Evolutionary conservation across 345 rosid genomes (phyloP).

Genomic region (Eutrema yunnanense): DNA sequence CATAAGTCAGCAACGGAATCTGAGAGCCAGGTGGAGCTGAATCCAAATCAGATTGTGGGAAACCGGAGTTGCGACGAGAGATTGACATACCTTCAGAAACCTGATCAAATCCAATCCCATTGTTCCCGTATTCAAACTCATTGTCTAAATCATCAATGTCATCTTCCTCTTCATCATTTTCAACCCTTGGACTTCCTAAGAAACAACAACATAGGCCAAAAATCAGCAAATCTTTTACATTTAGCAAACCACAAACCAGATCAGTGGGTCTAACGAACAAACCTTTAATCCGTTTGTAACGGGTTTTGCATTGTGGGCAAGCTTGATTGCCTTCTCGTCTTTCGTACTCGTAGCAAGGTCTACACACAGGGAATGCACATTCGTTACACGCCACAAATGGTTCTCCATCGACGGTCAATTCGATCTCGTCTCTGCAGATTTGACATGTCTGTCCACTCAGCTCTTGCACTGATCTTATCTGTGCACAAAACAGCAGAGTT

Average conservation of each 20-base stretch:
- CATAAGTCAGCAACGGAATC: slow-evolving; percentile 86
- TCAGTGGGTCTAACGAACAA: background rate
- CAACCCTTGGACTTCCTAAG: slow-evolving; percentile 95
- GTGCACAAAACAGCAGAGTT: slow-evolving; percentile 28
- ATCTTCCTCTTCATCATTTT: slow-evolving; percentile 97
- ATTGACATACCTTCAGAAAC: slow-evolving; percentile 53
- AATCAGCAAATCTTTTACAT: background rate
- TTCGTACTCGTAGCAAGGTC: slow-evolving; percentile 95
- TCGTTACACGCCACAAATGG: slow-evolving; percentile 96
- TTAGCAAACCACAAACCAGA: background rate
- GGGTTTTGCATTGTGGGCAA: slow-evolving; percentile 97
- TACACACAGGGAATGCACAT: slow-evolving; percentile 97
- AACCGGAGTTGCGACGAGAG: slow-evolving; percentile 55
- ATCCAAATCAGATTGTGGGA: slow-evolving; percentile 57
- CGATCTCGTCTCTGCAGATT: slow-evolving; percentile 91
- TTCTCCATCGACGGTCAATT: slow-evolving; percentile 74
- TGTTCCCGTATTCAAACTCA: slow-evolving; percentile 66
- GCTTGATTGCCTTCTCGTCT: slow-evolving; percentile 96
- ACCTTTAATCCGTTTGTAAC: slow-evolving; percentile 96
- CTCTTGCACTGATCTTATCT: slow-evolving; percentile 95
- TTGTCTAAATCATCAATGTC: slow-evolving; percentile 89
- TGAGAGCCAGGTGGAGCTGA: slow-evolving; percentile 69
- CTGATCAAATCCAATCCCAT: slow-evolving; percentile 62
- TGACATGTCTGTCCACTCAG: slow-evolving; percentile 91
- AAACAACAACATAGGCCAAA: background rate